Base-by-base conservation (phyloP, 768 basidiomycete genomes). In the Collybiopsis luxurians region DNA sequence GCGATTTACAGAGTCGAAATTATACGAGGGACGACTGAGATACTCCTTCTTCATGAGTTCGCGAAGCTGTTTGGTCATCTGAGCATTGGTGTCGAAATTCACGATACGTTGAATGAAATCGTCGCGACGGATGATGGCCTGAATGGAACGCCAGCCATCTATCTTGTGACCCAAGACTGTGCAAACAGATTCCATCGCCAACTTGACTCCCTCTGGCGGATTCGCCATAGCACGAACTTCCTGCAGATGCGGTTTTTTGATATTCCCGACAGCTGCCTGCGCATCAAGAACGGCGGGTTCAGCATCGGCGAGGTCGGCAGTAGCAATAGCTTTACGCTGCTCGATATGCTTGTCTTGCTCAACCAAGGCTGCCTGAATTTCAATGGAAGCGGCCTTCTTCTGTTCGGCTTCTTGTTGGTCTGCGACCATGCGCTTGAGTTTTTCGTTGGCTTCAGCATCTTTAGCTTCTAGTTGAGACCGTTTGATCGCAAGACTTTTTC, bases 401-500 rank as follows among this genome's bases (percentile, higher is more conserved):
- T 95, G 92, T 66, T 99, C 97, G 2, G 97, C 97, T 67, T 98
- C 96, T 67, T 98, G 96, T 71, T 99, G 96, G 71, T 98, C 96
- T 6, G 92, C 81, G 13, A 99, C 95, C 96, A 99, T 98, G 56
- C 93, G 92, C 70, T 92, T 88, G 39, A 99, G 81, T 73, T 99
- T 99, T 66, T 93, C 92, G 70, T 99, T 98, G 11, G 97, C 97
- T 72, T 98, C 92, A 1, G 85, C 85, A 64, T 97, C 83, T 78
- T 99, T 99, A 24, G 91, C 89, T 67, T 95, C 85, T 28, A 99
- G 82, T 64, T 98, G 95, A 2, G 88, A 84, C 19, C 92, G 86
- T 71, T 99, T 99, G 64, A 89, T 87, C 2, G 97, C 95, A 38
- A 98, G 84, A 69, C 95, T 97, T 74, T 91, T 92, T 54, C 96